Percentiles rank a stretch among this genome's conserved stretches.
These are phyloP conservation scores for Aspergillus eucalypticola DNA, from an alignment of 2,329 filamentous ascomycete species.

Conservation along the genomic window DNA sequence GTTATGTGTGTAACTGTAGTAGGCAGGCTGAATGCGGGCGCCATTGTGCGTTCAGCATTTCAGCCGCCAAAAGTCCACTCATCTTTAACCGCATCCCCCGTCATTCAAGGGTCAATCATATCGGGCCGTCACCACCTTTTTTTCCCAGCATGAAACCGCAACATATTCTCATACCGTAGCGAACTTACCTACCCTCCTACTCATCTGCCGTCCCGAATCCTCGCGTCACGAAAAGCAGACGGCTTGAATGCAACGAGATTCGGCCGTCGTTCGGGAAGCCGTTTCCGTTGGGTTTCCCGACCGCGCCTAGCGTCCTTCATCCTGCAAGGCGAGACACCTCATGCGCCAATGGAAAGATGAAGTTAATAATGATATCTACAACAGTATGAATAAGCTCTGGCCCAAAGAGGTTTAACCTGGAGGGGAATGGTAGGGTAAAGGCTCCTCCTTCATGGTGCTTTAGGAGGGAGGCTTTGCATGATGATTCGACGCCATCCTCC, in stretches of 20 bases:
- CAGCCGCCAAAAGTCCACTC: slow-evolving; percentile 6
- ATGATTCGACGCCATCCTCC: not conserved
- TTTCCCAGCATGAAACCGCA: not conserved
- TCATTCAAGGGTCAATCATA: slow-evolving; percentile 2
- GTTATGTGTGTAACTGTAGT: no score
- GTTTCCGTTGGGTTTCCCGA: slow-evolving; percentile 13
- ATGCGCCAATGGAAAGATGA: slow-evolving; percentile 8
- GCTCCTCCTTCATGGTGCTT: not conserved
- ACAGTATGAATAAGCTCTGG: not conserved
- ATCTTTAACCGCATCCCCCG: not conserved
- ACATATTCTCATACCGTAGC: not conserved
- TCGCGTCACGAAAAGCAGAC: not conserved
- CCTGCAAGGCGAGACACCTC: slow-evolving; percentile 10
- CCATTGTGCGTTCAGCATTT: slow-evolving; percentile 11
- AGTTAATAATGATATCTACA: slow-evolving; percentile 1
- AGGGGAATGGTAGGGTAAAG: not conserved
- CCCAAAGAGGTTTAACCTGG: slow-evolving; percentile 5
- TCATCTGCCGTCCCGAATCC: not conserved
- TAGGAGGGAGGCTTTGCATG: slow-evolving; percentile 3
- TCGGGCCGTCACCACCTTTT: not conserved
- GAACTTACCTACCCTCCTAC: not conserved
- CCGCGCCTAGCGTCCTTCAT: slow-evolving; percentile 8
- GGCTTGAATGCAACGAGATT: not conserved
- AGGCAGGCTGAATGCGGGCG: slow-evolving; percentile 7
- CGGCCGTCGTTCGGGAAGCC: slow-evolving; percentile 15